Percentiles rank a stretch among this genome's conserved stretches.
Conservation (phyloP, 1,284 basidiomycete genomes). For the Gomphus sp. region DNA sequence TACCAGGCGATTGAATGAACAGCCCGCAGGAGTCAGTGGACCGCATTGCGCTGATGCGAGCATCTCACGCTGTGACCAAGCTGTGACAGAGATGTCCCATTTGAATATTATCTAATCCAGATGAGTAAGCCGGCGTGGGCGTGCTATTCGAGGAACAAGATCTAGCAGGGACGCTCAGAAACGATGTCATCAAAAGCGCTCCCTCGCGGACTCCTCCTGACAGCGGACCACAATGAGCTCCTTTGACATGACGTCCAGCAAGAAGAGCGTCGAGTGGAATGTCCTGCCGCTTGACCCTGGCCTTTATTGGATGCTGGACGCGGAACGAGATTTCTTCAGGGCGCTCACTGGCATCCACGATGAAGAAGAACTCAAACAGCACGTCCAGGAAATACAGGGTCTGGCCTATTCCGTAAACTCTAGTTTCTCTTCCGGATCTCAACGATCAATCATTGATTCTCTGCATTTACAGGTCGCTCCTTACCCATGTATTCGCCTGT, state of each 20-base stretch:
- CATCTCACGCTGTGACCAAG: neutral
- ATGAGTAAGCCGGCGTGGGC: neutral
- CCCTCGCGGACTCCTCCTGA: neutral
- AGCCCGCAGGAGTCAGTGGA: neutral
- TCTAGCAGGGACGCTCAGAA: too few species aligned
- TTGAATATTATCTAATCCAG: neutral
- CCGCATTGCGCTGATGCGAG: neutral
- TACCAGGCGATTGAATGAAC: neutral
- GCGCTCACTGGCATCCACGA: conserved; percentile 3
- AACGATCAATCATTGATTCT: neutral
- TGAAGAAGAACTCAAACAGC: conserved; percentile 4
- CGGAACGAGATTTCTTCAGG: conserved; percentile 6
- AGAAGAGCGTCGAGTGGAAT: neutral
- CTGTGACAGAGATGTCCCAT: neutral
- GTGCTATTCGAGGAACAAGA: neutral
- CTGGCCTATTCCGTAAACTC: conserved; percentile 1
- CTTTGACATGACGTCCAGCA: neutral
- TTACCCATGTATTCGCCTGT: conserved; percentile 10
- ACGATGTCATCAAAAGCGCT: neutral
- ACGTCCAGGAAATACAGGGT: neutral
- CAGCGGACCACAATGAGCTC: neutral
- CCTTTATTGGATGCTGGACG: neutral
- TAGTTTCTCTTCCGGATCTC: neutral
- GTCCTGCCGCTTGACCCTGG: conserved; percentile 1
- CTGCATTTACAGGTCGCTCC: neutral